Evolutionary conservation across 495 filamentous ascomycete species (phyloP), one percentile per base, ranked within the genome.

Genomic region (Penicillium waksmanii): DNA sequence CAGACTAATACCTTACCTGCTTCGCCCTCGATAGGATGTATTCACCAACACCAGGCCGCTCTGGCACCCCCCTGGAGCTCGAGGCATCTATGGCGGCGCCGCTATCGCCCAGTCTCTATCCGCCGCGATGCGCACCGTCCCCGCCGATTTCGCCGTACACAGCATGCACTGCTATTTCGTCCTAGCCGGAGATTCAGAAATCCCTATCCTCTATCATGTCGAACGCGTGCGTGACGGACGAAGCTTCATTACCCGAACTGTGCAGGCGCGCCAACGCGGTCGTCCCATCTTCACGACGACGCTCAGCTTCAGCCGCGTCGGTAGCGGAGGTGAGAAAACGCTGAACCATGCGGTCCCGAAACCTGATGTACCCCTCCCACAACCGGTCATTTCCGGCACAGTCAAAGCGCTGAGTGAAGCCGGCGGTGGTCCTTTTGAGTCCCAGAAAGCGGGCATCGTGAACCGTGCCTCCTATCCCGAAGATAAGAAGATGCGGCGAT

Each of bases 91-190:
- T 70, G 95, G 95, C 66, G 95, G 95, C 60, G 85, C 89, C 42
- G 92, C 92, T 1, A 97, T 98, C 58, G 93, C 95, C 60, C 94
- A 97, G 81, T 93, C 84, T 63, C 85, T 98, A 31, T 83, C 87
- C 55, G 93, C 96, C 15, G 95, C 92, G 11, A 92, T 96, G 76
- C 81, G 83, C 53, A 98, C 95, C 51, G 88, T 98, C 17, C 87
- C 89, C 2, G 66, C 77, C 21, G 80, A 90, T 71, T 97, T 96
- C 77, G 81, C 87, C 60, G 83, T 93, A 47, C 94, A 98, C 78
- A 90, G 86, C 74, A 96, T 96, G 91, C 95, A 98, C 82, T 97
- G 94, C 83, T 98, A 97, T 81, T 98, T 98, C 77, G 87, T 98
- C 38, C 87, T 98, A 2, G 92, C 91, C 11, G 95, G 94, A 31